Base-by-base conservation (phyloP, 2,329 filamentous ascomycete genomes). In the Beauveria varroae region DNA sequence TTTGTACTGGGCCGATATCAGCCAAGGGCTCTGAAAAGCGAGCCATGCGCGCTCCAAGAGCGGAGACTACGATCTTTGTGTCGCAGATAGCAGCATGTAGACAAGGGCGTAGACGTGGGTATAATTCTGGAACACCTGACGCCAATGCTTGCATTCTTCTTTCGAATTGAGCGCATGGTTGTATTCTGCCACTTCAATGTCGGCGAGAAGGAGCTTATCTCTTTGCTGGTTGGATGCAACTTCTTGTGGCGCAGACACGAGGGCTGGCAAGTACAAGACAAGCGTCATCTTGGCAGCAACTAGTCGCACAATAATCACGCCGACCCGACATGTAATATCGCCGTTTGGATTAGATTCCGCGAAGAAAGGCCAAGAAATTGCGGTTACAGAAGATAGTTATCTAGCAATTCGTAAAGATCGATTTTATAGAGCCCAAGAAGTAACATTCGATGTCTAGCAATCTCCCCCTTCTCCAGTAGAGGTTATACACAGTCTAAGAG, bases 71-170 rank as follows among this genome's bases (percentile, higher is more conserved):
- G 75, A 72, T 0, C 77, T 72, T 3, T 76, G 76, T 16, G 75
- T 77, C 1, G 79, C 70, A 65, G 84, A 80, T 14, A 85, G 74
- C 30, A 86, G 66, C 0, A 84, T 73, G 64, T 82, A 86, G 0
- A 82, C 81, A 3, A 85, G 77, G 5, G 83, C 81, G 64, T 85
- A 78, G 81, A 82, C 86, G 63, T 85, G 81, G 0, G 79, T 82
- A 67, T 84, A 85, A 0, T 81, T 83, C 65, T 84, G 79, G 68
- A 82, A 85, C 6, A 84, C 72, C 83, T 83, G 86, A 20, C 80
- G 79, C 78, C 80, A 85, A 52, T 79, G 78, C 10, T 75, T 76
- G 58, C 75, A 78, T 18, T 72, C 73, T 2, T 73, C 71, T 60
- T 85, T 81, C 3, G 75, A 72, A 57, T 81, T 83, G n/a, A 86